Conservation (phyloP, 768 basidiomycete genomes). For the Infundibulicybe gibba region DNA sequence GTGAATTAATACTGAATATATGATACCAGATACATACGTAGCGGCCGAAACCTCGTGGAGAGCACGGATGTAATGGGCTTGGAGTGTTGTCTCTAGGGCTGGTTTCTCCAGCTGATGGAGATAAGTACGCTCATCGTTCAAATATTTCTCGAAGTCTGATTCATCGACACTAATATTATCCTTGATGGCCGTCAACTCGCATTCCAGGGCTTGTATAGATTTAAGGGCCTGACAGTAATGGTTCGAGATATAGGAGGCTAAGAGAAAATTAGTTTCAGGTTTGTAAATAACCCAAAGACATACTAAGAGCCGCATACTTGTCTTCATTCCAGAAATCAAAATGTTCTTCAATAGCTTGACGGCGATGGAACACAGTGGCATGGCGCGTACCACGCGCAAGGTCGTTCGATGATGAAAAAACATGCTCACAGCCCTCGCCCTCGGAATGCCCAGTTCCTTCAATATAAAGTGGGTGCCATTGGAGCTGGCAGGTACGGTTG, state of each 20-base stretch:
- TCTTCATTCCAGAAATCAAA: conserved; percentile 9
- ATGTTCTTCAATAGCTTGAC: conserved; percentile 14
- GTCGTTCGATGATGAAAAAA: conserved; percentile 16
- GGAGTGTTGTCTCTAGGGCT: conserved; percentile 11
- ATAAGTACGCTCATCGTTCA: conserved; percentile 14
- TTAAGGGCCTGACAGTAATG: conserved; percentile 23
- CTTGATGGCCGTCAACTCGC: conserved; percentile 3
- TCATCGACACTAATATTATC: neutral
- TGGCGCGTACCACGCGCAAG: conserved; percentile 13
- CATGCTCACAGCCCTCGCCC: conserved; percentile 14
- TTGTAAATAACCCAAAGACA: neutral
- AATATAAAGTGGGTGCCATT: conserved; percentile 12
- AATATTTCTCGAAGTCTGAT: conserved; percentile 13
- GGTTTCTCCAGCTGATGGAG: conserved; percentile 8
- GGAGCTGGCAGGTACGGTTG: conserved; percentile 13
- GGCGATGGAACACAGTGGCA: conserved; percentile 13
- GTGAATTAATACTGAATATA: neutral
- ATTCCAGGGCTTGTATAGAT: conserved; percentile 6
- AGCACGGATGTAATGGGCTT: conserved; percentile 10
- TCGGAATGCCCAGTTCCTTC: conserved; percentile 14
- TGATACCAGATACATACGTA: neutral
- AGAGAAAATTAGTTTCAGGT: neutral
- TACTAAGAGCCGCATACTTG: conserved; percentile 17
- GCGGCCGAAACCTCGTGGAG: neutral
- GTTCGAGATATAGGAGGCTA: conserved; percentile 10